Evolutionary conservation across 2,329 filamentous ascomycete species (phyloP).

Genomic region (Penicillium brasilianum): DNA sequence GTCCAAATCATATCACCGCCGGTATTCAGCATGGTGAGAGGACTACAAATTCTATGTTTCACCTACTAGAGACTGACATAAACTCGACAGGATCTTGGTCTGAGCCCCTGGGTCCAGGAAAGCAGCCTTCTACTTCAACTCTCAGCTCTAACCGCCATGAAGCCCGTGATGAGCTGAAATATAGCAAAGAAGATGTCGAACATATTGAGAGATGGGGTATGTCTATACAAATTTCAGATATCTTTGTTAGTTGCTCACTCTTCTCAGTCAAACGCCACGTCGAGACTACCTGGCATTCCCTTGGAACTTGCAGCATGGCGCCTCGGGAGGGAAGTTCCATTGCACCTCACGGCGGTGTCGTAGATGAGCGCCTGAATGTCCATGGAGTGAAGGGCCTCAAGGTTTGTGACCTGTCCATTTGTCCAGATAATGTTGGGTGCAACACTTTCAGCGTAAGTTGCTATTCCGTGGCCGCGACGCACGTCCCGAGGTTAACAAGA

Average conservation of each 20-base stretch:
- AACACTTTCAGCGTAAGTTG: constrained; percentile 60
- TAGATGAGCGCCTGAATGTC: constrained; percentile 78
- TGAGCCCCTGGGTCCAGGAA: constrained; percentile 61
- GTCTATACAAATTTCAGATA: constrained; percentile 13
- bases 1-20: constrained; percentile 71
- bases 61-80: background rate
- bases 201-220: constrained; percentile 67
- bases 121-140: constrained; percentile 53
- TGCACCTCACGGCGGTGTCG: constrained; percentile 73
- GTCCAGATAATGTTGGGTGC: constrained; percentile 77
- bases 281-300: constrained; percentile 75
- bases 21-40: constrained; percentile 70
- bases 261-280: constrained; percentile 67
- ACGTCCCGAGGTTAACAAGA: background rate
- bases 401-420: constrained; percentile 76
- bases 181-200: constrained; percentile 59
- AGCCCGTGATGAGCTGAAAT: constrained; percentile 68
- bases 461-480: background rate
- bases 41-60: no score
- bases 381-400: constrained; percentile 78
- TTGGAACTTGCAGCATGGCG: constrained; percentile 76
- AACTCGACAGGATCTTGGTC: constrained; percentile 61
- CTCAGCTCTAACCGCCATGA: constrained; percentile 69
- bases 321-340: constrained; percentile 77
- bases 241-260: background rate